Evolutionary conservation across 2,329 filamentous ascomycete genomes (phyloP).

Genomic region (Aspergillus pseudoviridinutans): DNA sequence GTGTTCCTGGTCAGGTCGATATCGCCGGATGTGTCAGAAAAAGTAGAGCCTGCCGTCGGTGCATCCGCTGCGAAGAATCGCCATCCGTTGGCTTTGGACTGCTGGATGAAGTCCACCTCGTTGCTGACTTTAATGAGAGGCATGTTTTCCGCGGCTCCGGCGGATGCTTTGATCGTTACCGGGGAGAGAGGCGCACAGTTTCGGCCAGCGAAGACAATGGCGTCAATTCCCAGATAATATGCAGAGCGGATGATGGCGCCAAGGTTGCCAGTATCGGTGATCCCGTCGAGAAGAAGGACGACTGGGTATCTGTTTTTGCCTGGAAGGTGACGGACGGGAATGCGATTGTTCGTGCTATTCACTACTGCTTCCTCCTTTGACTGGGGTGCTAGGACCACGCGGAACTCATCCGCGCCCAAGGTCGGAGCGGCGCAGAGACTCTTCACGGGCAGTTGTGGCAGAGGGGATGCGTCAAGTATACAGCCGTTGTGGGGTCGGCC

Average conservation of each 20-base stretch:
- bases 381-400: constrained; percentile 61
- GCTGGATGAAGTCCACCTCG: constrained; percentile 64
- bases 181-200: constrained; percentile 72
- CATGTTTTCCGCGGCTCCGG: constrained; percentile 79
- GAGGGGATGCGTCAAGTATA: constrained; percentile 78
- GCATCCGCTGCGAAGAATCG: constrained; percentile 70
- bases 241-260: constrained; percentile 85
- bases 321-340: constrained; percentile 34
- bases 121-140: constrained; percentile 67
- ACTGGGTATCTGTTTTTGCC: constrained; percentile 34
- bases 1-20: constrained; percentile 18
- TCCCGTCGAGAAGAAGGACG: constrained; percentile 41
- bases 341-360: constrained; percentile 61
- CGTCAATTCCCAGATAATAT: constrained; percentile 85
- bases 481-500: constrained; percentile 86
- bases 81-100: constrained; percentile 72
- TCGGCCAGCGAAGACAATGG: constrained; percentile 70
- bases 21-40: constrained; percentile 29
- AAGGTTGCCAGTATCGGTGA: constrained; percentile 80
- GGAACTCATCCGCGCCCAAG: constrained; percentile 50
- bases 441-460: constrained; percentile 67
- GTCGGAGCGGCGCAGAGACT: constrained; percentile 52
- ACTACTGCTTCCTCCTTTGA: constrained; percentile 68
- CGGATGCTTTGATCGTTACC: constrained; percentile 79
- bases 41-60: constrained; percentile 28